Evolutionary conservation across 2,329 filamentous ascomycete genomes (phyloP).

Genomic region (Helotiales sp.): DNA sequence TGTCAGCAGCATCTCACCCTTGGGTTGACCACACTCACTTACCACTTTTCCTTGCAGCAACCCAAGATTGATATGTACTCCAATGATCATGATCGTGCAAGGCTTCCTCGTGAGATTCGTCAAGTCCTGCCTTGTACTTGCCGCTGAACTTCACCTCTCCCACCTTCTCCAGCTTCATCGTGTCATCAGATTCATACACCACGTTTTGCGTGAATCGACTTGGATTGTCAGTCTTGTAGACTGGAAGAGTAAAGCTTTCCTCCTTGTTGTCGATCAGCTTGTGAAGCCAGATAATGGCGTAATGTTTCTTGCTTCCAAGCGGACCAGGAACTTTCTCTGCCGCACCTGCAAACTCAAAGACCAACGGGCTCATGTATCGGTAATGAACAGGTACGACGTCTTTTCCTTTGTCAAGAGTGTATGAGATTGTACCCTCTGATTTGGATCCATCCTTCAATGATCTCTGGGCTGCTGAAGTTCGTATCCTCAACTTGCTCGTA

Average conservation of each 20-base stretch:
- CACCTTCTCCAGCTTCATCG: slow-evolving; percentile 16
- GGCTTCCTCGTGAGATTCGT: slow-evolving; percentile 19
- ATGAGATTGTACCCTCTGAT: slow-evolving; percentile 7
- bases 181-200: slow-evolving; percentile 13
- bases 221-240: slow-evolving; percentile 20
- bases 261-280: slow-evolving; percentile 19
- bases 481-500: slow-evolving; percentile 14
- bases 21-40: slow-evolving; percentile 11
- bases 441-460: slow-evolving; percentile 12
- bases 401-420: slow-evolving; percentile 10
- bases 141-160: slow-evolving; percentile 16
- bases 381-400: slow-evolving; percentile 15
- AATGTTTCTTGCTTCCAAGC: slow-evolving; percentile 18
- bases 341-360: slow-evolving; percentile 15
- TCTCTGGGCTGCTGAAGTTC: slow-evolving; percentile 13
- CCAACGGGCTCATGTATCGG: slow-evolving; percentile 17
- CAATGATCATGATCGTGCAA: slow-evolving; percentile 14
- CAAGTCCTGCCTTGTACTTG: slow-evolving; percentile 18
- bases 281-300: slow-evolving; percentile 20
- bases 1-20: not conserved
- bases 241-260: slow-evolving; percentile 12
- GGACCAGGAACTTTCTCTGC: slow-evolving; percentile 16
- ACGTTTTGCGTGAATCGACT: slow-evolving; percentile 20
- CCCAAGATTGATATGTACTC: slow-evolving; percentile 19
- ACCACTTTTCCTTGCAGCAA: slow-evolving; percentile 18